Evolutionary conservation across 1,284 basidiomycete species (phyloP).

Genomic region (Exobasidium rhododendri): DNA sequence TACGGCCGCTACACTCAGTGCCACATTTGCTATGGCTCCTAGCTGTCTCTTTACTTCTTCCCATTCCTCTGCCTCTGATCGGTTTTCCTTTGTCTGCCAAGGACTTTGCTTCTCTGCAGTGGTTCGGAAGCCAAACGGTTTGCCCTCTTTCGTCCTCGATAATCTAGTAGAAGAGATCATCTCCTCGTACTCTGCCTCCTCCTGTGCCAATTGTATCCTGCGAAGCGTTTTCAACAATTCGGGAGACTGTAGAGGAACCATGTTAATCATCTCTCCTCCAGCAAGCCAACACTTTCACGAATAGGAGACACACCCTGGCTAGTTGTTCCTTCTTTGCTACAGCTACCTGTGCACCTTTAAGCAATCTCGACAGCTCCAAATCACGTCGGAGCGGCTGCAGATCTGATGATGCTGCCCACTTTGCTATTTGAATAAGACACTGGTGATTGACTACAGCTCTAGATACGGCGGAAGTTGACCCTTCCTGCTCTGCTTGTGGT

Average conservation of each 20-base stretch:
- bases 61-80: constrained; percentile 7
- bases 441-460: neutral
- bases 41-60: constrained; percentile 6
- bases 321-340: neutral
- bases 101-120: neutral
- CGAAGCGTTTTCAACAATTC: constrained; percentile 3
- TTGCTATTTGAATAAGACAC: neutral
- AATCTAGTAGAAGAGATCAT: too few species aligned
- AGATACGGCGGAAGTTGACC: neutral
- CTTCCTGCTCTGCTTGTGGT: neutral
- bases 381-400: neutral
- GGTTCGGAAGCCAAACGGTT: neutral
- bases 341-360: neutral
- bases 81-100: neutral
- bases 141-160: neutral
- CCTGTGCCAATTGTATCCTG: constrained; percentile 6
- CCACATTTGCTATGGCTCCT: constrained; percentile 1
- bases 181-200: constrained; percentile 2
- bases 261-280: neutral
- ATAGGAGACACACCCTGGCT: constrained; percentile 1
- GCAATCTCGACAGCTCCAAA: neutral
- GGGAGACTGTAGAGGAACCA: neutral
- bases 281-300: too few species aligned
- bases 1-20: constrained; percentile 1
- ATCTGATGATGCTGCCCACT: neutral